A percentile compares a stretch with the other conserved stretches of the same genome.
These are phyloP conservation scores for Teunomyces cretensis DNA, from an alignment of 805 yeast genomes.

Conservation along the genomic window DNA sequence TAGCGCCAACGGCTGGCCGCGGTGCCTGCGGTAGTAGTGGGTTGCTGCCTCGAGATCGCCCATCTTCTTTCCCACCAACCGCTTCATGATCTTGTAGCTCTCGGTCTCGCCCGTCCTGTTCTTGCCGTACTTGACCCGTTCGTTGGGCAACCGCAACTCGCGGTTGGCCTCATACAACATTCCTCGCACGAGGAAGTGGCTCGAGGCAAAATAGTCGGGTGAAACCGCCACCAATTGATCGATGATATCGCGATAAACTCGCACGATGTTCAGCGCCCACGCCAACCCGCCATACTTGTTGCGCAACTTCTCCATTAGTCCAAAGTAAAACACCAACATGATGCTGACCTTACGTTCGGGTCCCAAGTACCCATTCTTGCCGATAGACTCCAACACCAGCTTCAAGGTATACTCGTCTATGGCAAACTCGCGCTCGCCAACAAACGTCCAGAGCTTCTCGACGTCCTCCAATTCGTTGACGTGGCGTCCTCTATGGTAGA, in stretches of 20 bases:
- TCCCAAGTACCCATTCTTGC: constrained; percentile 4
- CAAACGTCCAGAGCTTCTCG: constrained; percentile 7
- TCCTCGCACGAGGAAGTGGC: constrained; percentile 9
- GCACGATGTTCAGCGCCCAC: not conserved
- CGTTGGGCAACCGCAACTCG: constrained; percentile 8
- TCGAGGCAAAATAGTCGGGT: not conserved
- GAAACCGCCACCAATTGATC: constrained; percentile 4
- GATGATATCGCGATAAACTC: constrained; percentile 9
- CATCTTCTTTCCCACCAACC: constrained; percentile 7
- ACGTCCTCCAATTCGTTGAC: constrained; percentile 3
- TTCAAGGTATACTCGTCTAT: constrained; percentile 8
- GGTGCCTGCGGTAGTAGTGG: not conserved
- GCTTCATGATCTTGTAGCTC: constrained; percentile 9
- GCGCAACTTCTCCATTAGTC: not conserved
- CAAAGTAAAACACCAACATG: constrained; percentile 7
- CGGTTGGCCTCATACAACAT: constrained; percentile 9
- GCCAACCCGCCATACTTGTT: not conserved
- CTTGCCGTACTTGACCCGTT: constrained; percentile 6
- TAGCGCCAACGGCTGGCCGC: not conserved
- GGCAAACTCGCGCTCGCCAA: constrained; percentile 1
- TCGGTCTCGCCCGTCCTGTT: constrained; percentile 5
- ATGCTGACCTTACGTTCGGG: not conserved
- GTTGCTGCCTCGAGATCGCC: constrained; percentile 7
- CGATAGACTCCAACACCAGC: constrained; percentile 5
- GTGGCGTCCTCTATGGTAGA: constrained; percentile 10